phyloP scores from a whole-genome alignment of 2,329 filamentous ascomycete species.

The Phaeosphaeriaceae sp. region DNA sequence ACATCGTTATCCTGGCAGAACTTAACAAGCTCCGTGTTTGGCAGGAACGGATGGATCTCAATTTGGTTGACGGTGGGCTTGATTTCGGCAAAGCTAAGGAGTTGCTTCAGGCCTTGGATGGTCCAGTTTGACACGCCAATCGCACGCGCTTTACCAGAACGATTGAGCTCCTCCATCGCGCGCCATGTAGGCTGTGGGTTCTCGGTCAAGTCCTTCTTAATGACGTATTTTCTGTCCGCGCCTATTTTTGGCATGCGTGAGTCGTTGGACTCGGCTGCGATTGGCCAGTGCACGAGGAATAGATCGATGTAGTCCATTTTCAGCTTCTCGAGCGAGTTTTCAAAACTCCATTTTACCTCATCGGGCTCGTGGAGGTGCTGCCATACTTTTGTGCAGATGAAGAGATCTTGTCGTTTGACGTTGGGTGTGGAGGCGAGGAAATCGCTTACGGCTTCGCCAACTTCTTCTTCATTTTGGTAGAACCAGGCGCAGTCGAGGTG shows the following conservation, averaged over 20 bases:
- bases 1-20: conserved; percentile 67
- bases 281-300: conserved; percentile 70
- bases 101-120: conserved; percentile 69
- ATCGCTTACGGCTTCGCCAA: conserved; percentile 68
- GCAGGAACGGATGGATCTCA: conserved; percentile 76
- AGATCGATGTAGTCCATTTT: conserved; percentile 70
- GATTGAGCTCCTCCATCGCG: conserved; percentile 68
- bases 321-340: conserved; percentile 69
- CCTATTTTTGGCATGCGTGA: conserved; percentile 63
- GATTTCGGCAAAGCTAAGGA: conserved; percentile 67
- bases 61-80: conserved; percentile 77
- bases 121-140: conserved; percentile 80
- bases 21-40: conserved; percentile 65
- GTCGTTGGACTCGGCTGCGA: conserved; percentile 59
- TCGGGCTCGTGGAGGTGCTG: conserved; percentile 62
- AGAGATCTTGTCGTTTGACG: conserved; percentile 66
- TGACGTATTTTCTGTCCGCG: conserved; percentile 63
- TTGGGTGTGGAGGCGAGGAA: conserved; percentile 62
- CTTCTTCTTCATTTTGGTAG: conserved; percentile 75
- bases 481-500: conserved; percentile 73
- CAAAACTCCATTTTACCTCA: conserved; percentile 64
- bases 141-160: conserved; percentile 66
- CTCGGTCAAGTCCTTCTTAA: conserved; percentile 70
- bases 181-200: conserved; percentile 72
- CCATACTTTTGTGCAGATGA: conserved; percentile 77